Evolutionary conservation across 768 basidiomycete genomes (phyloP).

Genomic region (Cystobasidium ongulense): DNA sequence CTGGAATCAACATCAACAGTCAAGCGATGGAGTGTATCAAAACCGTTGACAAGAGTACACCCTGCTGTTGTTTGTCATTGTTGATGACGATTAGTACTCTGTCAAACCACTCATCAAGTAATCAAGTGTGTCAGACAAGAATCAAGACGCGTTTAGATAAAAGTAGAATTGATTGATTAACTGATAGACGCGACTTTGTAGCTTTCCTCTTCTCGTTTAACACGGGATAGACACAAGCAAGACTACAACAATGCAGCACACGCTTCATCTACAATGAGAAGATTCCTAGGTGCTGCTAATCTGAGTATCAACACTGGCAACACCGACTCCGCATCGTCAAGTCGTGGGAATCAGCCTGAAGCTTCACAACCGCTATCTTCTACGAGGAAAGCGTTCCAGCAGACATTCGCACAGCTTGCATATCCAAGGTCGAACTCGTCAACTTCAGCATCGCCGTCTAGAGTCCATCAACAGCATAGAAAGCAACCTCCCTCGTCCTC

Average conservation of each 20-base stretch:
- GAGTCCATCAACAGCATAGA: background rate
- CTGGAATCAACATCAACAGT: too few relatives aligned
- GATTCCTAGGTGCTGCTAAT: background rate
- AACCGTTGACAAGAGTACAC: too few relatives aligned
- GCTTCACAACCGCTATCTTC: conserved; percentile 1
- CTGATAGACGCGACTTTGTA: too few relatives aligned
- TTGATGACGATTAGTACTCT: too few relatives aligned
- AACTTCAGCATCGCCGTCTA: background rate
- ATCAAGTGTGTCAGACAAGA: too few relatives aligned
- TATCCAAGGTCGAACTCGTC: background rate
- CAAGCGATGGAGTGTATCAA: too few relatives aligned
- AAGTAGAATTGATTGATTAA: too few relatives aligned
- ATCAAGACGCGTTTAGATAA: too few relatives aligned
- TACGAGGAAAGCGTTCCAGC: conserved; percentile 8
- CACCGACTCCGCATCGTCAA: background rate
- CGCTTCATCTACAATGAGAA: background rate
- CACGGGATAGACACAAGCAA: background rate
- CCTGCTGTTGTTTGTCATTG: too few relatives aligned
- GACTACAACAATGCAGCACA: background rate
- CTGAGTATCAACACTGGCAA: background rate
- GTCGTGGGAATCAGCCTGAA: background rate
- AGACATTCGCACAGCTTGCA: conserved; percentile 4
- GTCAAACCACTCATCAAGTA: too few relatives aligned
- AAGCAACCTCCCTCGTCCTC: background rate
- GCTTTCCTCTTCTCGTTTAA: background rate